Conservation (phyloP, 192 early-diverging fungal genomes). For the Gonapodya prolifera region DNA sequence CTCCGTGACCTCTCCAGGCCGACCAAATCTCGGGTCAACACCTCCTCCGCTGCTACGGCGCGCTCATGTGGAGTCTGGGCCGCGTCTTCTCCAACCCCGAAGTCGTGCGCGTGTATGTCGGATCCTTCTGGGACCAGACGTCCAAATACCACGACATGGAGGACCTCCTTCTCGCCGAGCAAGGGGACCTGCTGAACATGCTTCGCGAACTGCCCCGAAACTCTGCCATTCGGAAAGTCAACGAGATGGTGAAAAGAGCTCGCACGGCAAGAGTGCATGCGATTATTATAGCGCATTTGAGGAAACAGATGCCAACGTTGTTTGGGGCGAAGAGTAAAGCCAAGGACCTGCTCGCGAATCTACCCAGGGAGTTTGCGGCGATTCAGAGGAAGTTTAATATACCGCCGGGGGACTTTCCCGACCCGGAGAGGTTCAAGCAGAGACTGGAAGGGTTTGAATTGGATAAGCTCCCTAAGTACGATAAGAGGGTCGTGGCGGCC, state of each 20-base stretch:
- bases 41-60: slow-evolving; percentile 74
- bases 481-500: slow-evolving; percentile 44
- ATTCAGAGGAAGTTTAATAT: slow-evolving; percentile 58
- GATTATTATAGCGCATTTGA: slow-evolving; percentile 68
- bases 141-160: slow-evolving; percentile 34
- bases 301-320: slow-evolving; percentile 72
- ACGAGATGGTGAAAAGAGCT: slow-evolving; percentile 82
- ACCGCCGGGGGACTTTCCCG: slow-evolving; percentile 73
- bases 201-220: slow-evolving; percentile 61
- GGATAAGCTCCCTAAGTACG: slow-evolving; percentile 66
- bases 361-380: slow-evolving; percentile 64
- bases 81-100: slow-evolving; percentile 78
- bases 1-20: too few relatives aligned
- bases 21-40: slow-evolving; percentile 78
- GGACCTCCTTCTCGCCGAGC: not conserved
- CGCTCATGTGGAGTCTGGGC: slow-evolving; percentile 85
- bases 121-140: slow-evolving; percentile 70
- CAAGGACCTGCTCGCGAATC: slow-evolving; percentile 51
- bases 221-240: slow-evolving; percentile 70
- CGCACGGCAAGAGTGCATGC: slow-evolving; percentile 63
- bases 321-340: slow-evolving; percentile 72
- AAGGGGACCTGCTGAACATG: not conserved
- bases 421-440: slow-evolving; percentile 54
- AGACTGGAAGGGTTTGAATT: slow-evolving; percentile 63
- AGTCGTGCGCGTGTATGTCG: slow-evolving; percentile 69